Percentiles rank a stretch among this genome's conserved stretches.
phyloP scores from a whole-genome alignment of 108 stramenopile genomes.

The Skeletonema marinoi region DNA sequence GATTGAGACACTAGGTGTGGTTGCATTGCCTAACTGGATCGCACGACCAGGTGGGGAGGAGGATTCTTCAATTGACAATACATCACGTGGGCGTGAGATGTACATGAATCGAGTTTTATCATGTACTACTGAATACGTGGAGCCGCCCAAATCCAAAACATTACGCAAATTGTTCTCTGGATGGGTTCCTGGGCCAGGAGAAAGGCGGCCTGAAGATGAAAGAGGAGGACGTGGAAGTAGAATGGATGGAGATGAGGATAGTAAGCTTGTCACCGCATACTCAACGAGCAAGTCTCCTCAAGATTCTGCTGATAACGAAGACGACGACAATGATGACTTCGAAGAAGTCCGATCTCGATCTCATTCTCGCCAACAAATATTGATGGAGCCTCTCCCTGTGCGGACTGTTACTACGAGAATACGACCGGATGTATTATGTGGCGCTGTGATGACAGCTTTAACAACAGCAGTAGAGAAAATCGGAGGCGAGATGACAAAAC shows the following conservation, averaged over 20 bases:
- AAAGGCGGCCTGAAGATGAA: slow-evolving; percentile 21
- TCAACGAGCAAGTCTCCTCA: not conserved
- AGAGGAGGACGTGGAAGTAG: not conserved
- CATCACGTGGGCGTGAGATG: slow-evolving; percentile 16
- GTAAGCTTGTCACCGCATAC: slow-evolving; percentile 19
- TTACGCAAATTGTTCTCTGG: slow-evolving; percentile 38
- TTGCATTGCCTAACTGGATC: slow-evolving; percentile 44
- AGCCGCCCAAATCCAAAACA: slow-evolving; percentile 44
- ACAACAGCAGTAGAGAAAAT: slow-evolving; percentile 37
- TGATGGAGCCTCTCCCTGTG: slow-evolving; percentile 53
- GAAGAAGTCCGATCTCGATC: slow-evolving; percentile 24
- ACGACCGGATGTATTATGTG: slow-evolving; percentile 88
- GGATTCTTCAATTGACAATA: slow-evolving; percentile 1
- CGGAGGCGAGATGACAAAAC: slow-evolving; percentile 49
- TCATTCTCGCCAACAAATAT: slow-evolving; percentile 6
- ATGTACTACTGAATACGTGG: slow-evolving; percentile 34
- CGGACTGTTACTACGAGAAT: slow-evolving; percentile 78
- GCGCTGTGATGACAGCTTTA: slow-evolving; percentile 51
- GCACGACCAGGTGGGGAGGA: slow-evolving; percentile 8
- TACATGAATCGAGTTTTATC: slow-evolving; percentile 29
- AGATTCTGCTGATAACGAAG: slow-evolving; percentile 14
- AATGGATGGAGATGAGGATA: slow-evolving; percentile 8
- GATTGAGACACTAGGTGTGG: slow-evolving; percentile 34
- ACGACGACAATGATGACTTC: slow-evolving; percentile 21
- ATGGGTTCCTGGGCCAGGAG: slow-evolving; percentile 49